Percentiles rank a stretch among this genome's conserved stretches.
These are phyloP conservation scores for Iberis amara DNA, from an alignment of 441 rosid genomes.

Conservation along the genomic window DNA sequence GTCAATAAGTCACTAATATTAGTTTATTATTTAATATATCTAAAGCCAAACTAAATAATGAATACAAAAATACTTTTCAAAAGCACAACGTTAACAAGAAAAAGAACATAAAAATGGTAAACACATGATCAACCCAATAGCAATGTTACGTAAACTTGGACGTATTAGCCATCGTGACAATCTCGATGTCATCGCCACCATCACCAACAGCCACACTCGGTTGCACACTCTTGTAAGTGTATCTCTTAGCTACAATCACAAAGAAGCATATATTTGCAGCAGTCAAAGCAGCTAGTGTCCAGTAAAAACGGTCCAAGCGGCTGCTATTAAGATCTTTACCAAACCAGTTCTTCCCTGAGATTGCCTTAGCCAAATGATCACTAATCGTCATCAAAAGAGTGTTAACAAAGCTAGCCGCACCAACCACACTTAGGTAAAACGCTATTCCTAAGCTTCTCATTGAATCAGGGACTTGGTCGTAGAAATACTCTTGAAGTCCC, in stretches of 20 bases:
- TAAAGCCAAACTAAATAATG: too few species aligned
- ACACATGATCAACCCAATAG: neutral
- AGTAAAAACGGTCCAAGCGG: slow-evolving; percentile 70
- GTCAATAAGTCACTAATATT: too few species aligned
- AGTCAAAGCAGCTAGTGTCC: slow-evolving; percentile 53
- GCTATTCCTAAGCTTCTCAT: slow-evolving; percentile 87
- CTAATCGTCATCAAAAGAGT: slow-evolving; percentile 55
- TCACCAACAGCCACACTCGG: slow-evolving; percentile 45
- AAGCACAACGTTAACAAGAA: too few species aligned
- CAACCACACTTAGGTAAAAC: slow-evolving; percentile 65
- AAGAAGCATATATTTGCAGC: slow-evolving; percentile 46
- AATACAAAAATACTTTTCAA: too few species aligned
- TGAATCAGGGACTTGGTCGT: slow-evolving; percentile 82
- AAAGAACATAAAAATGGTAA: slow-evolving; percentile 6
- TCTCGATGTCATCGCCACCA: slow-evolving; percentile 33
- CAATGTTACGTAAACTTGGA: slow-evolving; percentile 10
- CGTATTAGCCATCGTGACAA: slow-evolving; percentile 17
- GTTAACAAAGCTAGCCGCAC: slow-evolving; percentile 69
- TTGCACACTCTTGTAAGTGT: slow-evolving; percentile 70
- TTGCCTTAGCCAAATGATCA: slow-evolving; percentile 45
- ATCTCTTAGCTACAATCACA: slow-evolving; percentile 58
- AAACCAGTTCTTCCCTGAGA: slow-evolving; percentile 62
- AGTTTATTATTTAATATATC: too few species aligned
- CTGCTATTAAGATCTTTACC: slow-evolving; percentile 77
- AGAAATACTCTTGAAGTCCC: slow-evolving; percentile 80